Conservation (phyloP, 202 grass and related monocot species). For the Hordeum pubiflorum region DNA sequence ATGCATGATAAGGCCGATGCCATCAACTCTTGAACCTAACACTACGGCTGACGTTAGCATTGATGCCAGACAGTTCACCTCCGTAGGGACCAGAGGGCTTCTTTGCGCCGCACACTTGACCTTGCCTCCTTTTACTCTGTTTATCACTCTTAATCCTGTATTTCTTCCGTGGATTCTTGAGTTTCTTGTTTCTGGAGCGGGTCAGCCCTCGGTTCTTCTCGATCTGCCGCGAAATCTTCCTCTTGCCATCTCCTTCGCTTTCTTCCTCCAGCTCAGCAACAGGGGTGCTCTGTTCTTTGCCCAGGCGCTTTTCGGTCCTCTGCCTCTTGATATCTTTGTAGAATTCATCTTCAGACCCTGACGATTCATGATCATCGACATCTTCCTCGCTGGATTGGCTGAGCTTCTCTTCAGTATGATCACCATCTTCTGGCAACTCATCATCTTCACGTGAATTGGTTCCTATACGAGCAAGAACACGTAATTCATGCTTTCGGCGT, state of each 20-base stretch:
- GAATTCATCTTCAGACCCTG: slow-evolving; percentile 66
- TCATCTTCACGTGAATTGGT: slow-evolving; percentile 35
- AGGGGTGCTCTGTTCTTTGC: slow-evolving; percentile 51
- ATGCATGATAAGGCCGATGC: background rate
- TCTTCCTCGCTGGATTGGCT: slow-evolving; percentile 14
- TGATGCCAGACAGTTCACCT: slow-evolving; percentile 80
- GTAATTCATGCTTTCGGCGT: slow-evolving; percentile 69
- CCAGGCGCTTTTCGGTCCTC: slow-evolving; percentile 45
- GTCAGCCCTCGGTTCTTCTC: slow-evolving; percentile 88
- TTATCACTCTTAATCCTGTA: slow-evolving; percentile 56
- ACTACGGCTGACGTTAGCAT: slow-evolving; percentile 64
- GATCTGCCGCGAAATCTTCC: slow-evolving; percentile 78
- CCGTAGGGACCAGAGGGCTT: slow-evolving; percentile 58
- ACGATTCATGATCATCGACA: background rate
- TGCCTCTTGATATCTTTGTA: slow-evolving; percentile 65
- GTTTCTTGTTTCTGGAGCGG: slow-evolving; percentile 67
- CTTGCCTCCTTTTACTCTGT: background rate
- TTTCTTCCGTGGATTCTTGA: slow-evolving; percentile 91
- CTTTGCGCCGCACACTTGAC: slow-evolving; percentile 59
- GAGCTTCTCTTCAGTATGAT: slow-evolving; percentile 9
- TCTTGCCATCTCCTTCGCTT: slow-evolving; percentile 71
- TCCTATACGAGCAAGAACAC: slow-evolving; percentile 73
- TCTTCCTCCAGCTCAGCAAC: slow-evolving; percentile 43
- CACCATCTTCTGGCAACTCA: slow-evolving; percentile 37
- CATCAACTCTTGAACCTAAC: slow-evolving; percentile 59